phyloP scores from a whole-genome alignment of 768 basidiomycete genomes.

The Boletus rex-veris region DNA sequence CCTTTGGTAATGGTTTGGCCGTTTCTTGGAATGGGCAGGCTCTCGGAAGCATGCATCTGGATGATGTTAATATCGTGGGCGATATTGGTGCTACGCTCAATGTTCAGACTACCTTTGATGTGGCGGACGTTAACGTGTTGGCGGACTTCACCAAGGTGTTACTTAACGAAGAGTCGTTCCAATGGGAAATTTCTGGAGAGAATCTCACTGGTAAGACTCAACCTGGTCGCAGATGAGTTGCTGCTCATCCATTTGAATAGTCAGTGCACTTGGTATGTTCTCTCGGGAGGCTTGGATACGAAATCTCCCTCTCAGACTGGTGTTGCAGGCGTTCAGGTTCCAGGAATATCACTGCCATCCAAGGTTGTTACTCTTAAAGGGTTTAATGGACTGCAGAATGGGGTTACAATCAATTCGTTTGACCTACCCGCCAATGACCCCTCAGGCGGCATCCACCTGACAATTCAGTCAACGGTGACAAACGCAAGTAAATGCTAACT shows the following conservation, averaged over 20 bases:
- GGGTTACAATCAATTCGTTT: slow-evolving; percentile 62
- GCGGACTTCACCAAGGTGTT: slow-evolving; percentile 64
- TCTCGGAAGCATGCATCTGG: slow-evolving; percentile 60
- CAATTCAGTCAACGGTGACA: slow-evolving; percentile 52
- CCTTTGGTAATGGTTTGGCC: slow-evolving; percentile 58
- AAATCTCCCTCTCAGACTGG: neutral
- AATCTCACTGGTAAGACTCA: slow-evolving; percentile 52
- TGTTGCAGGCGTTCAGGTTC: slow-evolving; percentile 50
- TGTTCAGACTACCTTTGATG: slow-evolving; percentile 51
- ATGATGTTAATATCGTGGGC: slow-evolving; percentile 53
- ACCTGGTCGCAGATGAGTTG: neutral
- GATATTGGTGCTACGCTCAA: slow-evolving; percentile 62
- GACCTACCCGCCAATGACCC: slow-evolving; percentile 71
- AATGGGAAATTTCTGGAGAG: slow-evolving; percentile 64
- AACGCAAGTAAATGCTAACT: slow-evolving; percentile 46
- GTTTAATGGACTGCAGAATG: slow-evolving; percentile 63
- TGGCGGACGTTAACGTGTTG: slow-evolving; percentile 54
- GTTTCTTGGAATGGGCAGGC: slow-evolving; percentile 57
- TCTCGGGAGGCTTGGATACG: neutral
- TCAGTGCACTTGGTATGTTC: slow-evolving; percentile 51
- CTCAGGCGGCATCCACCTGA: slow-evolving; percentile 66
- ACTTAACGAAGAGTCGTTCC: slow-evolving; percentile 61
- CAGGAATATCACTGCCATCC: slow-evolving; percentile 50
- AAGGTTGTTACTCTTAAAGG: slow-evolving; percentile 65
- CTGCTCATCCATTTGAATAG: slow-evolving; percentile 32